These are phyloP conservation scores for Exophiala calicioides DNA, from an alignment of 2,329 filamentous ascomycete species.

Conservation along the genomic window DNA sequence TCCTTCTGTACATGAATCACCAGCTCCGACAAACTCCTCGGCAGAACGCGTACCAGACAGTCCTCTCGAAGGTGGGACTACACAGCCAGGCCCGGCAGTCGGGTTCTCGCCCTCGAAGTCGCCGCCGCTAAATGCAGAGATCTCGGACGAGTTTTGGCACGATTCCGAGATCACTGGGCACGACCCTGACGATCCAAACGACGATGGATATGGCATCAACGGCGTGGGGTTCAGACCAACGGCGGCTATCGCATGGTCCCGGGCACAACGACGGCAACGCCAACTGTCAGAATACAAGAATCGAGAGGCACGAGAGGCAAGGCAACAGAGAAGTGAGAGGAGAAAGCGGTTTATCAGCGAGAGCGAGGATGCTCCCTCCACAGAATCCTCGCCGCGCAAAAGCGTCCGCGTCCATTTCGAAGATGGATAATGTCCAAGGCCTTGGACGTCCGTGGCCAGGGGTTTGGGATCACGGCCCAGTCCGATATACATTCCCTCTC, in stretches of 20 bases:
- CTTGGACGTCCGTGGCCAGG: not conserved
- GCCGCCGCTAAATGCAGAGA: slow-evolving; percentile 35
- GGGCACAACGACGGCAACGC: slow-evolving; percentile 57
- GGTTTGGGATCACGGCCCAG: no score
- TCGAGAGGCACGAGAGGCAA: slow-evolving; percentile 60
- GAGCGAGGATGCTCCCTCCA: slow-evolving; percentile 13
- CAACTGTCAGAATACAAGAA: slow-evolving; percentile 62
- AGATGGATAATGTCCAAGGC: slow-evolving; percentile 18
- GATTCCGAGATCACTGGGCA: slow-evolving; percentile 65
- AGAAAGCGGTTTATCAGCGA: slow-evolving; percentile 35
- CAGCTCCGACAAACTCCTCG: not conserved
- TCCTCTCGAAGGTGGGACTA: not conserved
- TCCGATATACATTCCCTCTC: no score
- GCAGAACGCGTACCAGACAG: not conserved
- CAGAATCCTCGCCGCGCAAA: slow-evolving; percentile 30
- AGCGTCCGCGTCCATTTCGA: slow-evolving; percentile 24
- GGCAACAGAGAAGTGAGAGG: slow-evolving; percentile 57
- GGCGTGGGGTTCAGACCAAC: slow-evolving; percentile 65
- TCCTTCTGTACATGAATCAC: no score
- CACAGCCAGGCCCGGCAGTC: not conserved
- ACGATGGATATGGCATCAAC: slow-evolving; percentile 65
- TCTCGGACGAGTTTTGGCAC: slow-evolving; percentile 51
- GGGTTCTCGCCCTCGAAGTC: slow-evolving; percentile 30
- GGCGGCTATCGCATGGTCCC: slow-evolving; percentile 58
- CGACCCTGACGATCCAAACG: slow-evolving; percentile 56